Conservation (phyloP, 2,329 filamentous ascomycete species). For the Pseudogymnoascus destructans region DNA sequence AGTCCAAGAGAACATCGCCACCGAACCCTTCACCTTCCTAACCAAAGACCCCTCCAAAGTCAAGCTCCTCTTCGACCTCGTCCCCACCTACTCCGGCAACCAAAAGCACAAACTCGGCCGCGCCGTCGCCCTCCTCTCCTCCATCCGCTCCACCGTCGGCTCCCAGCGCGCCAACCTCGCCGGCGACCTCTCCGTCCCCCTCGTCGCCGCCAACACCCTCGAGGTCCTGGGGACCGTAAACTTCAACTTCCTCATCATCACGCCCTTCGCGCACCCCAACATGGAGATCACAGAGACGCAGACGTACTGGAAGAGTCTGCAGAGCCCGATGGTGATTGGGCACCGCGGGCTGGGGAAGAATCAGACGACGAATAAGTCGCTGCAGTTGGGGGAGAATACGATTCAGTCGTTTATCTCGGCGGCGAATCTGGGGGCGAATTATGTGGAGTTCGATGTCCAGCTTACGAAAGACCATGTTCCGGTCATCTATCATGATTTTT, state of each 20-base stretch:
- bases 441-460: slow-evolving; percentile 77
- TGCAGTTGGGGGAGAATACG: slow-evolving; percentile 94
- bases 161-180: slow-evolving; percentile 82
- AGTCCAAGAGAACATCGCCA: slow-evolving; percentile 84
- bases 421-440: slow-evolving; percentile 74
- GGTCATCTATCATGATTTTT: slow-evolving; percentile 96
- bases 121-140: slow-evolving; percentile 76
- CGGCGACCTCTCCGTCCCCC: slow-evolving; percentile 83
- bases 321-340: slow-evolving; percentile 70
- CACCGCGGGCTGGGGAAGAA: slow-evolving; percentile 82
- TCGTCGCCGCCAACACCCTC: slow-evolving; percentile 66
- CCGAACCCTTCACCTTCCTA: slow-evolving; percentile 84
- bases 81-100: slow-evolving; percentile 87
- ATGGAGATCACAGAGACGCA: slow-evolving; percentile 84
- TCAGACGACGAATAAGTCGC: slow-evolving; percentile 63
- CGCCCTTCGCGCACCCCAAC: slow-evolving; percentile 83
- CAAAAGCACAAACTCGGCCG: slow-evolving; percentile 81
- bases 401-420: slow-evolving; percentile 92
- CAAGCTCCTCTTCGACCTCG: slow-evolving; percentile 84
- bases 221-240: slow-evolving; percentile 92
- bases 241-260: slow-evolving; percentile 94
- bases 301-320: slow-evolving; percentile 92
- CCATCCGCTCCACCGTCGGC: slow-evolving; percentile 70
- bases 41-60: slow-evolving; percentile 66
- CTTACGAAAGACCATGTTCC: slow-evolving; percentile 97